A percentile compares a stretch with the other conserved stretches of the same genome.
Evolutionary conservation across 768 basidiomycete genomes (phyloP).

Genomic region (Agrocybe praecox): DNA sequence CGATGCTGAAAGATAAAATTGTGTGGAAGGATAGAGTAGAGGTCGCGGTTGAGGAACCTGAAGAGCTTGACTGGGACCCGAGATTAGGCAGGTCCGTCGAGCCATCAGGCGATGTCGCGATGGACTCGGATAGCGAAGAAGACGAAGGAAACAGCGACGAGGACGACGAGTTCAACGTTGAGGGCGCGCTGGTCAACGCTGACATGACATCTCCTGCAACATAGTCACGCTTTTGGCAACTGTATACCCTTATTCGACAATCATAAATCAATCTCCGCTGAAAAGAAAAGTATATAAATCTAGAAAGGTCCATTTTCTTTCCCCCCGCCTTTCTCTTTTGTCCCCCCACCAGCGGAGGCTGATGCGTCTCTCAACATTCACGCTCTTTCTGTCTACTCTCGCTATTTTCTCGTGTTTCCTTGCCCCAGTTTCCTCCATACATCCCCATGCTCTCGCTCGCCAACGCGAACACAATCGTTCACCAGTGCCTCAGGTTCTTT

Average conservation of each 20-base stretch:
- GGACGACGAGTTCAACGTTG: constrained; percentile 30
- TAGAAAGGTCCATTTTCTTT: constrained; percentile 9
- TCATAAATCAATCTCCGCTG: constrained; percentile 4
- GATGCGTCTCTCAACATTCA: constrained; percentile 29
- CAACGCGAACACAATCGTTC: constrained; percentile 22
- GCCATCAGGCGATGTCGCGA: constrained; percentile 25
- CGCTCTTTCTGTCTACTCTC: constrained; percentile 25
- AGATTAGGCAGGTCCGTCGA: constrained; percentile 30
- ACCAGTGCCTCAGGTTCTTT: constrained; percentile 14
- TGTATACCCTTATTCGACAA: constrained; percentile 9
- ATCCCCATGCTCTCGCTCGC: constrained; percentile 22
- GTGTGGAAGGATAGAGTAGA: constrained; percentile 84
- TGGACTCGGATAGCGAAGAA: constrained; percentile 25
- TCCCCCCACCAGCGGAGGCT: constrained; percentile 7
- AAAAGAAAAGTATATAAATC: constrained; percentile 8
- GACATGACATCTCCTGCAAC: constrained; percentile 22
- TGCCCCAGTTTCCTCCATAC: constrained; percentile 11
- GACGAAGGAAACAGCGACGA: constrained; percentile 26
- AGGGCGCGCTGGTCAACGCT: constrained; percentile 33
- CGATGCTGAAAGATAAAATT: constrained; percentile 76
- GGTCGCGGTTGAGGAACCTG: constrained; percentile 78
- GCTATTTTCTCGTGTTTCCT: constrained; percentile 18
- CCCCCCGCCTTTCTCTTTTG: constrained; percentile 3
- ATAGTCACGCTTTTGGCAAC: constrained; percentile 11
- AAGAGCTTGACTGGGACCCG: constrained; percentile 76